phyloP scores from a whole-genome alignment of 805 yeast species.

The Pichia kluyveri region DNA sequence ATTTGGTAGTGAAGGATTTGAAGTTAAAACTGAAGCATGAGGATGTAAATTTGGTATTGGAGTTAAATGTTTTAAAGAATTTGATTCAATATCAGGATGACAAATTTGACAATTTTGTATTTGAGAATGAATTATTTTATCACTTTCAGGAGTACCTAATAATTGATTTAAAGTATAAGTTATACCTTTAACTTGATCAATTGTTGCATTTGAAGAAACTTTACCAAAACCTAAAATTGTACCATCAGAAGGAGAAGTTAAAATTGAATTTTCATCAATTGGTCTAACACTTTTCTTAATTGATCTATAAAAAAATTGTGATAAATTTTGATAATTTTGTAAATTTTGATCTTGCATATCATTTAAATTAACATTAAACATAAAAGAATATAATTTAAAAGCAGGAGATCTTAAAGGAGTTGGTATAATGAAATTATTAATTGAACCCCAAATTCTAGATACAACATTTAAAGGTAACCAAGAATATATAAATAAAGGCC shows the following conservation, averaged over 20 bases:
- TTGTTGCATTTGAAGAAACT: slow-evolving; percentile 59
- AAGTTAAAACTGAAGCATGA: not conserved
- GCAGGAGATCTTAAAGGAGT: slow-evolving; percentile 82
- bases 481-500: slow-evolving; percentile 85
- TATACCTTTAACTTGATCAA: slow-evolving; percentile 96
- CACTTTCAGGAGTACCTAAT: slow-evolving; percentile 48
- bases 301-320: slow-evolving; percentile 85
- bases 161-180: slow-evolving; percentile 85
- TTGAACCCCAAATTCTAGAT: slow-evolving; percentile 90
- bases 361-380: slow-evolving; percentile 82
- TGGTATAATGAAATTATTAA: slow-evolving; percentile 78
- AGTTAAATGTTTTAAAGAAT: not conserved
- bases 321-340: slow-evolving; percentile 63
- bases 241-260: slow-evolving; percentile 94
- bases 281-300: slow-evolving; percentile 76
- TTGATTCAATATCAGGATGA: not conserved
- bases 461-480: slow-evolving; percentile 86
- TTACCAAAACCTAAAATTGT: slow-evolving; percentile 80
- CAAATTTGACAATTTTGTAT: not conserved
- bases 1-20: not conserved
- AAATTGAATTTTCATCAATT: slow-evolving; percentile 47
- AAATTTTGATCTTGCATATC: slow-evolving; percentile 85
- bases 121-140: slow-evolving; percentile 35
- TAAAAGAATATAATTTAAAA: slow-evolving; percentile 61
- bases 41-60: not conserved